A percentile compares a stretch with the other conserved stretches of the same genome.
Evolutionary conservation across 2,329 filamentous ascomycete genomes (phyloP).

Genomic region (Colletotrichum echinochloae): DNA sequence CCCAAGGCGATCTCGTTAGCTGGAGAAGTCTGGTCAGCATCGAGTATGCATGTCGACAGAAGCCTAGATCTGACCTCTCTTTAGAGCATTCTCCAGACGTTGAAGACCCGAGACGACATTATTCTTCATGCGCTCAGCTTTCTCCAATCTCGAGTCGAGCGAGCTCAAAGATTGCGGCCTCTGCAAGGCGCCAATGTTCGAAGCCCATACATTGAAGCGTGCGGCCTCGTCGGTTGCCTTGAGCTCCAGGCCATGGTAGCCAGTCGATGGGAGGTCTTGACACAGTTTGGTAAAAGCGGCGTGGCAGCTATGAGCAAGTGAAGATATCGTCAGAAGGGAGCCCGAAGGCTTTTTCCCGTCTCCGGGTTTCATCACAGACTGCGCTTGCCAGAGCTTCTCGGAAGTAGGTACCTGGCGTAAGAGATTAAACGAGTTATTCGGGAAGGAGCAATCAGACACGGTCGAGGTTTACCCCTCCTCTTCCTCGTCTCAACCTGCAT

Average conservation of each 20-base stretch:
- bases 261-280: not conserved
- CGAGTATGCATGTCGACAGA: not conserved
- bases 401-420: not conserved
- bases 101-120: not conserved
- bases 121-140: not conserved
- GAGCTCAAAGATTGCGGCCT: not conserved
- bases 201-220: constrained; percentile 21
- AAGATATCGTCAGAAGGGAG: not conserved
- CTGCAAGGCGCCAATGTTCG: constrained; percentile 14
- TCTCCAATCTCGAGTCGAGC: constrained; percentile 3
- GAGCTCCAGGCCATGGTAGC: not conserved
- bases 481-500: not conserved
- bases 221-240: constrained; percentile 4
- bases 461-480: not conserved
- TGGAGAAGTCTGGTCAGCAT: not conserved
- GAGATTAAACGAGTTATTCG: not conserved
- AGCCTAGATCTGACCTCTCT: not conserved
- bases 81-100: not conserved
- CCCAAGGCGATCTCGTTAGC: not conserved
- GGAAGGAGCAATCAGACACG: not conserved
- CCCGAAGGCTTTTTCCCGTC: not conserved
- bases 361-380: not conserved
- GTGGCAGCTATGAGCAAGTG: not conserved
- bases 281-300: not conserved
- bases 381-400: not conserved